Evolutionary conservation across 169 alveolate species (phyloP).

Genomic region (Eimeria zaria): DNA sequence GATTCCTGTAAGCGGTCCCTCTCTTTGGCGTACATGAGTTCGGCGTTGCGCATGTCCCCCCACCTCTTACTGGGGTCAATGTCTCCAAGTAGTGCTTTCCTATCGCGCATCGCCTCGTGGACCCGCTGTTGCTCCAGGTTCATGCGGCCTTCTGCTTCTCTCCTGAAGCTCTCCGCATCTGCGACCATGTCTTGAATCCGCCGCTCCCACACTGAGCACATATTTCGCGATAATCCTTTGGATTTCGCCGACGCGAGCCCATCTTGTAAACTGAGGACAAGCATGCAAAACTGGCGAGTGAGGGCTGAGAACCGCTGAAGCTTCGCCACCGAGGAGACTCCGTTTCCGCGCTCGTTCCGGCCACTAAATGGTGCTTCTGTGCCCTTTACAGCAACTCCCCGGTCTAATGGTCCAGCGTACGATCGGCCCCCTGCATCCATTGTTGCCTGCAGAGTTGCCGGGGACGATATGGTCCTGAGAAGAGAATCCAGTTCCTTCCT

Average conservation of each 20-base stretch:
- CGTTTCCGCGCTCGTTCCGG: slow-evolving; percentile 8
- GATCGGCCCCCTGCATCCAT: neutral
- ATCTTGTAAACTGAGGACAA: slow-evolving; percentile 53
- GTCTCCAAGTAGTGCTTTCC: slow-evolving; percentile 59
- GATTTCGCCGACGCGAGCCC: slow-evolving; percentile 51
- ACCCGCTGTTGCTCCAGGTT: slow-evolving; percentile 71
- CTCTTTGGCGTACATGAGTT: slow-evolving; percentile 75
- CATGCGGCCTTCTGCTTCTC: slow-evolving; percentile 79
- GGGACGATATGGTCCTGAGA: slow-evolving; percentile 23
- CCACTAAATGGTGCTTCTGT: neutral
- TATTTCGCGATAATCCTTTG: neutral
- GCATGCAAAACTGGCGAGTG: slow-evolving; percentile 74
- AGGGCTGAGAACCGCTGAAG: slow-evolving; percentile 77
- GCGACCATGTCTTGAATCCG: slow-evolving; percentile 61
- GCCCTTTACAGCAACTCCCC: neutral
- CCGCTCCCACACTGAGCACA: slow-evolving; percentile 60
- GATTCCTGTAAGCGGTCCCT: slow-evolving; percentile 77
- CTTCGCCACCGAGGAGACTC: slow-evolving; percentile 37
- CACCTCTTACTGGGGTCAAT: slow-evolving; percentile 35
- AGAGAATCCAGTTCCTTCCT: slow-evolving; percentile 70
- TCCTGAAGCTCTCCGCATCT: slow-evolving; percentile 76
- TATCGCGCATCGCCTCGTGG: slow-evolving; percentile 69
- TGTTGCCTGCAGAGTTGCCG: neutral
- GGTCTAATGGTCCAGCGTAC: neutral
- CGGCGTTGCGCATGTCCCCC: slow-evolving; percentile 75